These are phyloP conservation scores for Kodamaea neixiangensis DNA, from an alignment of 805 yeast genomes.

Conservation along the genomic window DNA sequence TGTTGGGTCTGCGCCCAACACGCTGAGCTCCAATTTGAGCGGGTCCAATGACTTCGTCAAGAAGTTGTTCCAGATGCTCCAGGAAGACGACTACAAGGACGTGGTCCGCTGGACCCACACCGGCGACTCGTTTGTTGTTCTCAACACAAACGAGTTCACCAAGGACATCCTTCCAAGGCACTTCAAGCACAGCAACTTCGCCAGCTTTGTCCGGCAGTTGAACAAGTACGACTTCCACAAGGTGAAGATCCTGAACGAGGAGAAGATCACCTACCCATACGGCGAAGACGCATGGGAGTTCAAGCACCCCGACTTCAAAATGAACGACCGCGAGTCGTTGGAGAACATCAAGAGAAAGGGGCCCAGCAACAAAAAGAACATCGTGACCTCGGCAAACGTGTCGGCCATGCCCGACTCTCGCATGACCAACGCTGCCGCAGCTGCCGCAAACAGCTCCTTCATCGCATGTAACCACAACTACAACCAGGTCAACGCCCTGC, in stretches of 20 bases:
- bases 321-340: constrained; percentile 73
- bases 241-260: constrained; percentile 73
- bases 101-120: constrained; percentile 82
- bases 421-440: constrained; percentile 2
- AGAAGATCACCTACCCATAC: constrained; percentile 51
- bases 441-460: not conserved
- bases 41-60: constrained; percentile 80
- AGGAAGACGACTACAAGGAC: constrained; percentile 70
- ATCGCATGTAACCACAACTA: constrained; percentile 8
- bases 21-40: constrained; percentile 29
- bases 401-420: not conserved
- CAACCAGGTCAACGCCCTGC: constrained; percentile 10
- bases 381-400: constrained; percentile 9
- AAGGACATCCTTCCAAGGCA: constrained; percentile 86
- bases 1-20: not conserved
- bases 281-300: constrained; percentile 93
- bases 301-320: constrained; percentile 83
- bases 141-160: constrained; percentile 89
- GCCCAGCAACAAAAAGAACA: constrained; percentile 52
- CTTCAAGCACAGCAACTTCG: constrained; percentile 93
- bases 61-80: constrained; percentile 80
- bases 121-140: constrained; percentile 88
- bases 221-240: constrained; percentile 98
- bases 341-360: constrained; percentile 87
- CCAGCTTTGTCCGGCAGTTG: constrained; percentile 91